Evolutionary conservation across 179 eudicot species (phyloP).

Genomic region (Spinacia oleracea): DNA sequence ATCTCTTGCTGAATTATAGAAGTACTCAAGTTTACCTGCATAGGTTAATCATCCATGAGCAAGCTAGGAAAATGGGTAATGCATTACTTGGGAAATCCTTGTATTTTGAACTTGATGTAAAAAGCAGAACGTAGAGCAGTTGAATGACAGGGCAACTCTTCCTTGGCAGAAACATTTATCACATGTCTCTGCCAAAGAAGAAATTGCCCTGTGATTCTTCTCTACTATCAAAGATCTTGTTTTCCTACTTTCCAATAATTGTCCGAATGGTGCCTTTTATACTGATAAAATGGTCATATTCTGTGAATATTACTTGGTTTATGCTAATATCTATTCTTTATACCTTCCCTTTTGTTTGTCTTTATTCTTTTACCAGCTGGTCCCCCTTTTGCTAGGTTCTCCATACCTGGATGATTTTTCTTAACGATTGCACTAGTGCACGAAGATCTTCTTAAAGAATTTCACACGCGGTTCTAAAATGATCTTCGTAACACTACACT

Average conservation of each 20-base stretch:
- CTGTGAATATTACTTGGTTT: constrained; percentile 1
- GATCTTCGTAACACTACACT: not conserved
- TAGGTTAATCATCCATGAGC: not conserved
- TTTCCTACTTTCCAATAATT: not conserved
- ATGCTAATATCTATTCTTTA: not conserved
- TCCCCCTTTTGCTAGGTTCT: not conserved
- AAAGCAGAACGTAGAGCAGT: not conserved
- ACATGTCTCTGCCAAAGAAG: not conserved
- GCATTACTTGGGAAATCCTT: not conserved
- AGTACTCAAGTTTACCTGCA: too few species aligned
- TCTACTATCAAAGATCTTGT: not conserved
- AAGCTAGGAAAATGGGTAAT: not conserved
- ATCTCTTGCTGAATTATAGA: too few species aligned
- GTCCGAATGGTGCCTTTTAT: not conserved
- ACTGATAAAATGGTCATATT: not conserved
- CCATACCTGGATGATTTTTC: not conserved
- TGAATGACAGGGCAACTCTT: not conserved
- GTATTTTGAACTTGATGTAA: not conserved
- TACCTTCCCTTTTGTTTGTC: not conserved
- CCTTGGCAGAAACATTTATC: not conserved
- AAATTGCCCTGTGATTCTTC: not conserved
- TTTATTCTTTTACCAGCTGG: not conserved
- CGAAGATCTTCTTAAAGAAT: not conserved
- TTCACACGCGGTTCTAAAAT: not conserved
- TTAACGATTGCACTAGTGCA: not conserved